These are phyloP conservation scores for Marasmius fiardii DNA, from an alignment of 1,284 basidiomycete genomes.

Conservation along the genomic window DNA sequence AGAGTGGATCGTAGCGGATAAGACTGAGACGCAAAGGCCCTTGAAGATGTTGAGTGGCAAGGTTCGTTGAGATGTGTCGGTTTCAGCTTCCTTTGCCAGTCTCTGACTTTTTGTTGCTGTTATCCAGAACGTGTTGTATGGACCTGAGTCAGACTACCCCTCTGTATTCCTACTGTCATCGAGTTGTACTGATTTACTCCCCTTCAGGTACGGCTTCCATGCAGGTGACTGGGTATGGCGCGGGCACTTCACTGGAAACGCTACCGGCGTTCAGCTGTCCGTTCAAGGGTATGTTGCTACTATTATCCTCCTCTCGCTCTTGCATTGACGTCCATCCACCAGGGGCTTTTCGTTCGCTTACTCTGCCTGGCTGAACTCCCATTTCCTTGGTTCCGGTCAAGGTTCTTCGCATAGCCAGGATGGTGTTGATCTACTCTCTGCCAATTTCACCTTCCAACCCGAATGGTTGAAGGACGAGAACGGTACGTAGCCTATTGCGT, in stretches of 20 bases:
- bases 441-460: conserved; percentile 28
- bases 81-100: background rate
- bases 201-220: conserved; percentile 36
- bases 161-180: background rate
- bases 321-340: background rate
- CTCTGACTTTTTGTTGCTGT: conserved; percentile 33
- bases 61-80: conserved; percentile 16
- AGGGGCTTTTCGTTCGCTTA: conserved; percentile 43
- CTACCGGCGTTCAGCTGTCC: conserved; percentile 36
- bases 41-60: conserved; percentile 35
- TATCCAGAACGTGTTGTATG: conserved; percentile 27
- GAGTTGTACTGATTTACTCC: background rate
- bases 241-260: conserved; percentile 39
- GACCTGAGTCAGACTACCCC: background rate
- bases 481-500: conserved; percentile 18
- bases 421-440: conserved; percentile 29
- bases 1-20: conserved; percentile 38
- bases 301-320: background rate
- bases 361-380: conserved; percentile 40
- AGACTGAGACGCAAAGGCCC: conserved; percentile 39
- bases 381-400: conserved; percentile 41
- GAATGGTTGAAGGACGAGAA: conserved; percentile 30
- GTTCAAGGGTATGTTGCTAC: conserved; percentile 34
- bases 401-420: conserved; percentile 30
- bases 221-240: conserved; percentile 39